Evolutionary conservation across 2,329 filamentous ascomycete genomes (phyloP).

Genomic region (Colletotrichum sp.): DNA sequence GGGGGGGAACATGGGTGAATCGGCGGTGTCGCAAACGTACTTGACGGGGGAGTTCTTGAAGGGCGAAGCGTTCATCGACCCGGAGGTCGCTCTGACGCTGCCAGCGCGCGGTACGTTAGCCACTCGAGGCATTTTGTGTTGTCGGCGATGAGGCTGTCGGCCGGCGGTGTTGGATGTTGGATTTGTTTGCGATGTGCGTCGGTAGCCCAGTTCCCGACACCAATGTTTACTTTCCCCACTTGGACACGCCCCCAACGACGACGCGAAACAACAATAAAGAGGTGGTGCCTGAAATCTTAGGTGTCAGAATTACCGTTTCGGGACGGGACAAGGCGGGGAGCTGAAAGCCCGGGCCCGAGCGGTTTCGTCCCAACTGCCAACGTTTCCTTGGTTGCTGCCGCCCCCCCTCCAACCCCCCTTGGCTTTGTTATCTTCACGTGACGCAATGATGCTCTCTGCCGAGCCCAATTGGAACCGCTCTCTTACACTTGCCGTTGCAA

Average conservation of each 20-base stretch:
- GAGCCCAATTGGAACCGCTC: neutral
- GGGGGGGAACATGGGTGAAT: neutral
- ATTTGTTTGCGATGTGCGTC: neutral
- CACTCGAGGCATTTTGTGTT: slow-evolving; percentile 60
- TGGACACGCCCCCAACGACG: slow-evolving; percentile 10
- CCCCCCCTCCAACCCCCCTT: neutral
- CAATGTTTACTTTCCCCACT: slow-evolving; percentile 22
- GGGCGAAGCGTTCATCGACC: slow-evolving; percentile 53
- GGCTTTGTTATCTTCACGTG: neutral
- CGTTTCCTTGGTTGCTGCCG: neutral
- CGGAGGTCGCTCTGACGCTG: slow-evolving; percentile 51
- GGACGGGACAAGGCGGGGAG: neutral
- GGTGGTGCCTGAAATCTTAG: slow-evolving; percentile 3
- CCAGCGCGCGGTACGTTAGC: slow-evolving; percentile 58
- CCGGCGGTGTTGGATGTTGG: neutral
- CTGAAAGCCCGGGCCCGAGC: neutral
- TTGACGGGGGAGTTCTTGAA: slow-evolving; percentile 64
- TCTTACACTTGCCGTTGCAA: slow-evolving; percentile 20
- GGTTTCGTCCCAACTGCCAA: neutral
- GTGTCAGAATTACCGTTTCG: neutral
- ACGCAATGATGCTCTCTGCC: neutral
- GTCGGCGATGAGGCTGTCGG: slow-evolving; percentile 23
- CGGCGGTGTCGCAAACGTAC: slow-evolving; percentile 41
- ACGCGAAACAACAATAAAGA: slow-evolving; percentile 18
- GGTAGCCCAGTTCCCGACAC: neutral